Base-by-base conservation (phyloP, 1,139 yeast species). In the Zygosaccharomyces pseudobailii region DNA sequence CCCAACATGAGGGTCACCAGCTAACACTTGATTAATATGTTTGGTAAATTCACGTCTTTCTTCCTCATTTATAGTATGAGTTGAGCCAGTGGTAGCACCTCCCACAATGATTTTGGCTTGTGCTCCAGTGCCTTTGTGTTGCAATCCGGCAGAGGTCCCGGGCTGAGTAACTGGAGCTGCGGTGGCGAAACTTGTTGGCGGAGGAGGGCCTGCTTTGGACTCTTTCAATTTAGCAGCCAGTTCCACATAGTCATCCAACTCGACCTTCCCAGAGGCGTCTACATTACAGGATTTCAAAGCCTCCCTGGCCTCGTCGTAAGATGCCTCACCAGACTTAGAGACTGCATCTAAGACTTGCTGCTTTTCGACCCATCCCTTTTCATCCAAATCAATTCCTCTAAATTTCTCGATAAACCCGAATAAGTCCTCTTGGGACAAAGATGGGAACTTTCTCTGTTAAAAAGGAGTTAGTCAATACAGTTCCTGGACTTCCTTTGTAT, bases 211-310 rank as follows among this genome's bases (percentile, higher is more conserved):
- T 5, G 56, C 49, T 31, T 55, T 54, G 13, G 50, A 37, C 51
- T 79, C 87, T 60, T 81, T 82, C 55, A 85, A 71, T 57, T 83
- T 84, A 10, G 90, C 84, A 51, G 82, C 75, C 39, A 92, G 78
- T 65, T 88, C 96, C 35, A 92, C 97, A 64, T 82, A 94, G 66
- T 92, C 99, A 51, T 94, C 99, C 62, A 92, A 73, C 67, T 94
- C 99, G 47, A 92, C 97, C 61, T 87, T 89, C 19, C 98, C 99
- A 8, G 95, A 85, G 6, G 98, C 96, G 69, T 92, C 99, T 37
- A 92, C 95, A 58, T 86, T 85, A 43, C 89, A 97, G 40, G 76
- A 79, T 64, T 90, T 92, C 65, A 92, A 77, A 2, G 97, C 87
- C 66, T 89, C 95, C 72, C 99, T 84, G 34, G 95, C 92, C 55